A percentile compares a stretch with the other conserved stretches of the same genome.
Conservation (phyloP, 148 eudicot species). For the Fallopia convolvulus region DNA sequence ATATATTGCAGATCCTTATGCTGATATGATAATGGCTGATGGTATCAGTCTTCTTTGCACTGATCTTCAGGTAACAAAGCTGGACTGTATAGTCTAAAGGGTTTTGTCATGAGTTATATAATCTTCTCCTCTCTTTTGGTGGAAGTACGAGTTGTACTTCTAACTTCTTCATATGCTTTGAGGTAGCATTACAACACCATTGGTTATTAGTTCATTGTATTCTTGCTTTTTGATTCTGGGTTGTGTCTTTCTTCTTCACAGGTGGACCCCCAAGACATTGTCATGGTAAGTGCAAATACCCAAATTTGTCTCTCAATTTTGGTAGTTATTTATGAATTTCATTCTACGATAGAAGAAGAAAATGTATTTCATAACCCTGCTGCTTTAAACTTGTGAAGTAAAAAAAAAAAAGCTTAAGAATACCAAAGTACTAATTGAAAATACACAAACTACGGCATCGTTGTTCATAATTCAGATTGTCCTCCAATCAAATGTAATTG, state of each 20-base stretch:
- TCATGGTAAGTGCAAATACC: constrained; percentile 49
- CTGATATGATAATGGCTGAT: constrained; percentile 83
- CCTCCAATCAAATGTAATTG: not conserved
- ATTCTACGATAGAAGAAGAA: not conserved
- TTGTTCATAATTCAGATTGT: not conserved
- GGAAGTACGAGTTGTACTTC: not conserved
- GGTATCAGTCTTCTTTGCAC: constrained; percentile 82
- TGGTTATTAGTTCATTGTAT: not conserved
- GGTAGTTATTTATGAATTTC: not conserved
- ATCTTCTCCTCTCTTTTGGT: not conserved
- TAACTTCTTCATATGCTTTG: not conserved
- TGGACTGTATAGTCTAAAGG: not conserved
- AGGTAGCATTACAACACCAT: not conserved
- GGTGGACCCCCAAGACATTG: constrained; percentile 99
- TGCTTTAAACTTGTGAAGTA: not conserved
- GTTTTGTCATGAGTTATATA: not conserved
- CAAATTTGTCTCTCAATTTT: not conserved
- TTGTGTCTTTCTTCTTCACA: constrained; percentile 29
- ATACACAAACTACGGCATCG: not conserved
- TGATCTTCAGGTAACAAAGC: constrained; percentile 60
- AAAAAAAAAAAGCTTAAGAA: not conserved
- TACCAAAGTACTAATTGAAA: not conserved
- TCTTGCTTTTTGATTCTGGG: not conserved
- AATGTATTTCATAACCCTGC: not conserved
- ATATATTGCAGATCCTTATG: constrained; percentile 59